Evolutionary conservation across 2,329 filamentous ascomycete species (phyloP), one percentile per base, ranked within the genome.

Genomic region (Venturia pyrina): DNA sequence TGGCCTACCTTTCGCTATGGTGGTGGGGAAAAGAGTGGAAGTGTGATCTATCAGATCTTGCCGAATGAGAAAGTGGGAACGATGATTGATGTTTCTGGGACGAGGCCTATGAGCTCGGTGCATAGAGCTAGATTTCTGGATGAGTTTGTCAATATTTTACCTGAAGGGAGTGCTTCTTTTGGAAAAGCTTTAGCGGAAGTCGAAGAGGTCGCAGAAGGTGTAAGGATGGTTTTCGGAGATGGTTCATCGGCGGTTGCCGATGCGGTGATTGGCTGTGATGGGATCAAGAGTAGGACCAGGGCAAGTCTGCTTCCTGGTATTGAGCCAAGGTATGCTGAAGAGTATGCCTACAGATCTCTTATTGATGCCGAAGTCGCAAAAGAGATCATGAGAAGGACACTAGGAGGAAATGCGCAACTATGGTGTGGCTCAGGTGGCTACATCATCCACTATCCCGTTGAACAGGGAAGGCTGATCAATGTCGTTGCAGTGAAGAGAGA

Each of bases 41-140:
- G 24, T 48, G n/a, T 64, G 21, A 53, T 50, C 2, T 64, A n/a
- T 43, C 43, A 53, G 46, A 19, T 64, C 43, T 34, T 48, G 24
- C 62, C 62, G 28, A 40, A 19, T 34, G 32, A 53, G 15, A 21
- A 19, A 7, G 62, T 64, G 24, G 13, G 15, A 28, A 34, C 15
- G 21, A 40, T 34, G 11, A 48, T 48, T 48, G 34, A 64, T 17
- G 7, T 53, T 19, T 53, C 24, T 32, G 62, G 62, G 24, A 64
- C 46, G 15, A 64, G 32, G 24, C 67, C 69, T 21, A 62, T 65
- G 61, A 66, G 65, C 63, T 72, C 76, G 8, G 75, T 81, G 15
- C 80, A 82, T 69, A 77, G 82, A 6, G 80, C 80, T 10, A 75
- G 78, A 34, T 81, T 82, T 50, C 71, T 84, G 32, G 78, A 82